Evolutionary conservation across 345 rosid species (phyloP), one percentile per base, ranked within the genome.

Genomic region (Eucalyptus sp.): DNA sequence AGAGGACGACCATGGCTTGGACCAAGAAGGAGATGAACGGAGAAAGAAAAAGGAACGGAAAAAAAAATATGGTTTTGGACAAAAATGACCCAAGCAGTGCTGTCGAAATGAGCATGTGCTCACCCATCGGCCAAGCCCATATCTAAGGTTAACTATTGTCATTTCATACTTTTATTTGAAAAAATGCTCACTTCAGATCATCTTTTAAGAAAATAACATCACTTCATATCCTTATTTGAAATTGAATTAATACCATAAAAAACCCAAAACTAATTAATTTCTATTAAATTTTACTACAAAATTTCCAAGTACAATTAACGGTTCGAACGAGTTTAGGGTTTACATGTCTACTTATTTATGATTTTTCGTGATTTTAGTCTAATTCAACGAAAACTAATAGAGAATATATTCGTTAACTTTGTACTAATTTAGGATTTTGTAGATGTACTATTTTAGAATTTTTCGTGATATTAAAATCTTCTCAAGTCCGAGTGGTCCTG

Each of bases 391-490:
- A 52, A 52, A 7, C 1, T 18, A 52, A 3, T 0, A 52, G 0
- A 52, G 0, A 0, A 52, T 7, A 52, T 52, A 52, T 52, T 18
- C 24, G 8, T 52, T 10, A 52, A 52, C 24, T 52, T 52, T 52
- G 24, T 52, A 52, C 4, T 0, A 52, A 52, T 52, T 52, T 52
- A 4, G 10, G 0, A 4, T 52, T 52, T 7, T 52, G 0, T 52
- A 52, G 10, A 52, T 1, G 0, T 0, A 52, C 0, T 17, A 17
- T 51, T 51, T 51, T 17, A 51, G 1, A 17, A 17, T 17, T 51
- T 51, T 51, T 51, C 0, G 8, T 51, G 0, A 51, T 51, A 51
- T 51, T 51, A 51, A 51, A 16, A 51, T 51, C 22, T 52, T 6
- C 24, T 52, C 4, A 52, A 3, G 56, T 18, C 0, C 24, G 0